Evolutionary conservation across 2,329 filamentous ascomycete genomes (phyloP), one percentile per base, ranked within the genome.

Genomic region (Geosmithia putterillii): DNA sequence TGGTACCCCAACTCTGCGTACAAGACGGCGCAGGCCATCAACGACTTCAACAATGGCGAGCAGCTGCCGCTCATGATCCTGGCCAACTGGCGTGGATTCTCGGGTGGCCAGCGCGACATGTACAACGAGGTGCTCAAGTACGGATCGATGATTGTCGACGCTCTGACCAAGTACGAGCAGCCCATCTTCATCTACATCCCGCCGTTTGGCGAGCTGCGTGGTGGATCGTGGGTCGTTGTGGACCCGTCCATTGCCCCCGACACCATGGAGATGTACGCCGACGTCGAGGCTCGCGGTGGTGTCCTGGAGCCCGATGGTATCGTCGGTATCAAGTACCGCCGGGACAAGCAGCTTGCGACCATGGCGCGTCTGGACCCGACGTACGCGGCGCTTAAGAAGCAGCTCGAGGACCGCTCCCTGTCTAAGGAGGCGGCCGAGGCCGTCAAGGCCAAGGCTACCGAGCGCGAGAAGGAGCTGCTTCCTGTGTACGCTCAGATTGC

Each of bases 111-210:
- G 70, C 87, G 90, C 54, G 92, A 98, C 68, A 98, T 98, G 92
- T 98, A 94, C 80, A 95, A 96, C 70, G 92, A 98, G 69, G 92
- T 98, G 15, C 80, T 98, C 66, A 98, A 98, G 74, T 98, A 98
- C 59, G 92, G 92, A 60, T 95, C 90, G 17, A 96, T 92, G 76
- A 98, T 98, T 59, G 92, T 98, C 53, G 92, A 98, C 58, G 90
- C 90, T 44, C 82, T 98, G 40, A 88, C 95, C 73, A 94, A 95
- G 70, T 98, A 87, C 60, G 86, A 98, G 73, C 92, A 98, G 73
- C 92, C 92, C 44, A 82, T 98, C 66, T 98, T 98, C 60, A 87
- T 98, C 50, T 98, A 98, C 73, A 98, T 98, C 58, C 92, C 92
- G 58, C 92, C 92, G 8, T 86, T 83, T 58, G 90, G 92, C 54